phyloP scores from a whole-genome alignment of 345 rosid species.

The Toxicodendron radicans region DNA sequence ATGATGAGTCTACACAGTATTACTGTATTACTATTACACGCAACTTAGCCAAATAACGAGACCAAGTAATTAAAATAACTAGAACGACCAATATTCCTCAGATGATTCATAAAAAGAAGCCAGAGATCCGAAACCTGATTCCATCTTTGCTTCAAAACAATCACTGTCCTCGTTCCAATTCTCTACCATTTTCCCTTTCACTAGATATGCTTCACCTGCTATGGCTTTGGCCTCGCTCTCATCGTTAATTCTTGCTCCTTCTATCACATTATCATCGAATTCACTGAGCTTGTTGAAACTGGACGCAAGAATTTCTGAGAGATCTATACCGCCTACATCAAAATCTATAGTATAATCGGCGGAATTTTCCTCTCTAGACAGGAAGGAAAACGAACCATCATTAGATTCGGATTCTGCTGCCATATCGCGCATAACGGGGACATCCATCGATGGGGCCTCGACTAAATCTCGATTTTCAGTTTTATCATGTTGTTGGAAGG shows the following conservation, averaged over 20 bases:
- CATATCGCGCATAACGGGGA: no score
- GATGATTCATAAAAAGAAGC: constrained; percentile 10
- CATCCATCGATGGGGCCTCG: not conserved
- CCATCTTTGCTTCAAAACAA: not conserved
- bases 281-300: not conserved
- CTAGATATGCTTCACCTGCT: constrained; percentile 1
- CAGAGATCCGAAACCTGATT: constrained; percentile 25
- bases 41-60: no score
- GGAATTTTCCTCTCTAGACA: constrained; percentile 2
- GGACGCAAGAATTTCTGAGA: constrained; percentile 12
- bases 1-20: no score
- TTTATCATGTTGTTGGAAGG: not conserved
- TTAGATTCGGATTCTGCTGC: not conserved
- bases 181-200: not conserved
- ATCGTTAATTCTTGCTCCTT: not conserved
- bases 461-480: not conserved
- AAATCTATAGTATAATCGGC: not conserved
- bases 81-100: constrained; percentile 23
- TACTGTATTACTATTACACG: no score
- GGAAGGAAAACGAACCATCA: not conserved
- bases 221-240: not conserved
- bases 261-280: not conserved
- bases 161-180: constrained; percentile 9
- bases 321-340: not conserved
- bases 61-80: not conserved